These are phyloP conservation scores for Phaeosphaeria sp. DNA, from an alignment of 2,329 filamentous ascomycete genomes.

Conservation along the genomic window DNA sequence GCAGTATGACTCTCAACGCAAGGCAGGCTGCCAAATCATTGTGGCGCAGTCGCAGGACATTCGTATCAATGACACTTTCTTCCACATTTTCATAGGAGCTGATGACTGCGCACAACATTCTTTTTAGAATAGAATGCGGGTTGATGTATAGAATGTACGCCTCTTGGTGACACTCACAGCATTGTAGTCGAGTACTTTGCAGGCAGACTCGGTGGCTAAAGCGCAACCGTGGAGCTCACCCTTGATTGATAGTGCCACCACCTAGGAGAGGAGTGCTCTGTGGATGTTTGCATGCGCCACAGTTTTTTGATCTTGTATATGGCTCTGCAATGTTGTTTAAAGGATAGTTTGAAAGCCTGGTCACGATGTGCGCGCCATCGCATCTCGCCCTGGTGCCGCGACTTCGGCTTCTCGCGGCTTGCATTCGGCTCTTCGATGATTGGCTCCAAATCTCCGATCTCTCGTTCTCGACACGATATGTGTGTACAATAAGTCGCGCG, in stretches of 20 bases:
- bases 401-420: slow-evolving; percentile 14
- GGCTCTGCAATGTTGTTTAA: not conserved
- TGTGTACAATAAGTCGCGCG: not conserved
- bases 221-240: not conserved
- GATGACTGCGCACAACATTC: not conserved
- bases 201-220: not conserved
- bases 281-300: not conserved
- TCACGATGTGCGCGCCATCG: not conserved
- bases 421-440: slow-evolving; percentile 12
- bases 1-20: slow-evolving; percentile 1
- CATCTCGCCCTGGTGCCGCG: not conserved
- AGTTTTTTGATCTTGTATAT: not conserved
- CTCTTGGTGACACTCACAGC: no score
- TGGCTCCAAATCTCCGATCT: slow-evolving; percentile 14
- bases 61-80: not conserved
- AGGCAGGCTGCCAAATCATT: not conserved
- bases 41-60: slow-evolving; percentile 1
- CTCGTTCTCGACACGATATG: not conserved
- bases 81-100: not conserved
- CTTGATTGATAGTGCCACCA: not conserved
- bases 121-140: not conserved
- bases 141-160: no score
- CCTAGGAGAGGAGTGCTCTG: not conserved
- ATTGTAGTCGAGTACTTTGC: not conserved
- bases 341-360: not conserved